A percentile compares a stretch with the other conserved stretches of the same genome.
Evolutionary conservation across 2,329 filamentous ascomycete species (phyloP).

Genomic region (Fusarium dlaminii): DNA sequence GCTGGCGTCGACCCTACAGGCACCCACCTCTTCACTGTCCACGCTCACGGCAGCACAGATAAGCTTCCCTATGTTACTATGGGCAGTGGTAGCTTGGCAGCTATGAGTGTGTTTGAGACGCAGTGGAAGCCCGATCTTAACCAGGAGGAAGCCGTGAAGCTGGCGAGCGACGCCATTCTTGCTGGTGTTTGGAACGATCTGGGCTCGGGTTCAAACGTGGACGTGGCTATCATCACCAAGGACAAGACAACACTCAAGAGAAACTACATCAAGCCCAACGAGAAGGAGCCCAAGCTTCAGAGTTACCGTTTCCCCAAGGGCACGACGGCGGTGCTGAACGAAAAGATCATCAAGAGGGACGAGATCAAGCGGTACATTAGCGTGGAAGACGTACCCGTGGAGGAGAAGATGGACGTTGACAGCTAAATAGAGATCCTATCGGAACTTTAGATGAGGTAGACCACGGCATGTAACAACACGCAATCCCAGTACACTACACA

Average conservation of each 20-base stretch:
- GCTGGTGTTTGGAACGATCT: conserved; percentile 99
- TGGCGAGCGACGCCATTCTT: conserved; percentile 87
- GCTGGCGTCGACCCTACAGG: conserved; percentile 97
- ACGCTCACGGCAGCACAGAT: conserved; percentile 97
- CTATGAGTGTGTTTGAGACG: conserved; percentile 98
- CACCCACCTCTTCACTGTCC: conserved; percentile 94
- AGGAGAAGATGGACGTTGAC: conserved; percentile 76
- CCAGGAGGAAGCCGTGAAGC: conserved; percentile 81
- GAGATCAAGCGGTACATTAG: conserved; percentile 95
- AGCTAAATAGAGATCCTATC: conserved; percentile 49
- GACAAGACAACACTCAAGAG: conserved; percentile 95
- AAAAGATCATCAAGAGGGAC: conserved; percentile 94
- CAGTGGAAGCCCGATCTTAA: conserved; percentile 86
- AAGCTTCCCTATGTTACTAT: conserved; percentile 99
- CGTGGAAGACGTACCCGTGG: conserved; percentile 82
- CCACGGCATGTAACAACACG: conserved; percentile 41
- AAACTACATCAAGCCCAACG: conserved; percentile 93
- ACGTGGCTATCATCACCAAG: conserved; percentile 92
- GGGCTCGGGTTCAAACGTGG: conserved; percentile 96
- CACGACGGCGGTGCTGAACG: conserved; percentile 94
- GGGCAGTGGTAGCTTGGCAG: conserved; percentile 94
- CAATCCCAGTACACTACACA: conserved; percentile 31
- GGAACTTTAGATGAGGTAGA: conserved; percentile 23
- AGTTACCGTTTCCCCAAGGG: conserved; percentile 91
- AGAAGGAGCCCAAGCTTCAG: conserved; percentile 88